Evolutionary conservation across 495 filamentous ascomycete species (phyloP).

Genomic region (Podospora pseudocomata): DNA sequence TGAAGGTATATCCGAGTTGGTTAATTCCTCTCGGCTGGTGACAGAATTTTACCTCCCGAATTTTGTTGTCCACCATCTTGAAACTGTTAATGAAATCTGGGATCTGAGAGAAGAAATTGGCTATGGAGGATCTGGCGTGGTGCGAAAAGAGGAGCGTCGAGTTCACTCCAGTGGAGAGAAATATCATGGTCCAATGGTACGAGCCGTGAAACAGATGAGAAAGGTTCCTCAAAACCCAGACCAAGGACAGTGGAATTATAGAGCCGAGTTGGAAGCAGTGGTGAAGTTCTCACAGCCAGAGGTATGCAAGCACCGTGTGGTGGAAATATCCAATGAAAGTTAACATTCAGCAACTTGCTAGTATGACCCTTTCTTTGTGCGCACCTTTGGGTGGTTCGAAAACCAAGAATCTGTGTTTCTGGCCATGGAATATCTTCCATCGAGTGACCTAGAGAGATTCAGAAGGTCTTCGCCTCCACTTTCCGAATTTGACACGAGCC

Average conservation of each 20-base stretch:
- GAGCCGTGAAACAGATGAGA: slow-evolving; percentile 16
- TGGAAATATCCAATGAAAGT: background rate
- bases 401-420: slow-evolving; percentile 29
- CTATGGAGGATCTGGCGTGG: background rate
- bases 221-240: slow-evolving; percentile 3
- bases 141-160: slow-evolving; percentile 4
- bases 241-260: slow-evolving; percentile 3
- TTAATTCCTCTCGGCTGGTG: background rate
- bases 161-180: background rate
- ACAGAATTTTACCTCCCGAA: slow-evolving; percentile 4
- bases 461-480: slow-evolving; percentile 4
- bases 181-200: background rate
- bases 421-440: slow-evolving; percentile 40
- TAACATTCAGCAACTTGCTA: background rate
- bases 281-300: slow-evolving; percentile 17
- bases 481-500: slow-evolving; percentile 31
- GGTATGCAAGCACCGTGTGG: background rate
- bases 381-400: slow-evolving; percentile 41
- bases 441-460: slow-evolving; percentile 29
- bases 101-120: slow-evolving; percentile 4
- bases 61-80: background rate
- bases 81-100: background rate
- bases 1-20: background rate
- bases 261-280: slow-evolving; percentile 14
- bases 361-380: slow-evolving; percentile 30